phyloP scores from a whole-genome alignment of 2,329 filamentous ascomycete genomes.

The Beauveria sp. region DNA sequence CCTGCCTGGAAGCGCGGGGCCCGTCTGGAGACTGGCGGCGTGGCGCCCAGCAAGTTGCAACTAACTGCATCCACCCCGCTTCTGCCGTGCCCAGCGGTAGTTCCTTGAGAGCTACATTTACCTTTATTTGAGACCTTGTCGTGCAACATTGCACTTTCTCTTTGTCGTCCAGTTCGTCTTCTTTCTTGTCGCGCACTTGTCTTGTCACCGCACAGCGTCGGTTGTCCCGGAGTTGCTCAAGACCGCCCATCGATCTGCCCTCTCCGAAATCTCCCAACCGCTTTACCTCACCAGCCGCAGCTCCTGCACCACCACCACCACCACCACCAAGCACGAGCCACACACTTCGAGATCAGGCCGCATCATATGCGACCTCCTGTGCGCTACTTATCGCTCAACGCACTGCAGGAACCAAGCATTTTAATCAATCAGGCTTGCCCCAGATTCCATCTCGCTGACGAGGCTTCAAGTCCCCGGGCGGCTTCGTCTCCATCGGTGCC shows the following conservation, averaged over 20 bases:
- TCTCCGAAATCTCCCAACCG: background rate
- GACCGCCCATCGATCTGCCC: background rate
- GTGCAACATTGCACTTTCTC: background rate
- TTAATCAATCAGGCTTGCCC: background rate
- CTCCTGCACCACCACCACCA: background rate
- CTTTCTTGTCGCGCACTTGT: background rate
- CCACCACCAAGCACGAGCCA: slow-evolving; percentile 11
- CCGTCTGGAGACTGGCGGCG: background rate
- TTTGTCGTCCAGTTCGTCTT: background rate
- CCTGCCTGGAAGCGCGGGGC: background rate
- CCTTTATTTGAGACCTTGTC: background rate
- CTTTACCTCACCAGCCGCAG: background rate
- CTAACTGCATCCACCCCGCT: slow-evolving; percentile 3
- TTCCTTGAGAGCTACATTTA: slow-evolving; percentile 5
- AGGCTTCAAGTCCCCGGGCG: background rate
- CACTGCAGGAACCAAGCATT: background rate
- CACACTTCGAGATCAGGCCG: slow-evolving; percentile 22
- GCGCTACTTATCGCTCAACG: slow-evolving; percentile 10
- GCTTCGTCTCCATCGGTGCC: background rate
- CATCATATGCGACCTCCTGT: slow-evolving; percentile 23
- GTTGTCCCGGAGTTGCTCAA: background rate
- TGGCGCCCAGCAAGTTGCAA: background rate
- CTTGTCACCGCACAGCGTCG: background rate
- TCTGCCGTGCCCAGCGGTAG: background rate
- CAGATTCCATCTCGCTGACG: background rate